Base-by-base conservation (phyloP, 345 rosid genomes). In the Nephelium lappaceum region DNA sequence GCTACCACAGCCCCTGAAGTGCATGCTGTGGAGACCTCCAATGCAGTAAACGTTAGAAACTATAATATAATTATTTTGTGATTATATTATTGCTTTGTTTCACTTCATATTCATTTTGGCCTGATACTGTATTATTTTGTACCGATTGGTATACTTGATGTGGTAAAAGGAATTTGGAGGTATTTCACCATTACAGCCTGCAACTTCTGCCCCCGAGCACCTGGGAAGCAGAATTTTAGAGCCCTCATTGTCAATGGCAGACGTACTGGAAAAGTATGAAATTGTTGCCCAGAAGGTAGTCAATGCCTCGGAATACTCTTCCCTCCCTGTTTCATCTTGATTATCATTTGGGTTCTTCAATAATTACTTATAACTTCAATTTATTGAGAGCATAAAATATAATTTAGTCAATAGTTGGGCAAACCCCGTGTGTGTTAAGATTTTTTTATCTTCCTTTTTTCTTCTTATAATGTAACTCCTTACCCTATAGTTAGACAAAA, bases 1-100 rank as follows among this genome's bases (percentile, higher is more conserved):
- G 60, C 91, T 77, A 80, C 78, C 69, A 24, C 89, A 18, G 75
- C 85, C 69, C 81, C 89, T 57, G 99, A 92, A 58, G 80, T 82
- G 82, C 88, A 78, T 68, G 27, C 31, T 18, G 81, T 45, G 58
- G 73, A 23, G 73, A 12, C 39, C n/a, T 69, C 31, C 25, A 69
- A 43, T 24, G 73, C 57, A n/a, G 58, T 41, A 69, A 69, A 69
- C 9, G 73, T 47, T 53, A 43, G 58, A 69, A 42, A 69, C 73
- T 69, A 18, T n/a, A 8, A 68, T n/a, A 43, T 23, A 25, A 23
- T 41, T 45, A 45, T 43, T 45, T 11, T 43, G 6, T 67, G 36
- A 11, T 69, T 43, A 15, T 69, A 21, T 69, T 45, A 8, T 9
- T 69, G 8, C 3, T 45, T 45, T n/a, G 10, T 69, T 69, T 69